These are phyloP conservation scores for Escallonia rubra DNA, from an alignment of 129 eudicot species.

Conservation along the genomic window DNA sequence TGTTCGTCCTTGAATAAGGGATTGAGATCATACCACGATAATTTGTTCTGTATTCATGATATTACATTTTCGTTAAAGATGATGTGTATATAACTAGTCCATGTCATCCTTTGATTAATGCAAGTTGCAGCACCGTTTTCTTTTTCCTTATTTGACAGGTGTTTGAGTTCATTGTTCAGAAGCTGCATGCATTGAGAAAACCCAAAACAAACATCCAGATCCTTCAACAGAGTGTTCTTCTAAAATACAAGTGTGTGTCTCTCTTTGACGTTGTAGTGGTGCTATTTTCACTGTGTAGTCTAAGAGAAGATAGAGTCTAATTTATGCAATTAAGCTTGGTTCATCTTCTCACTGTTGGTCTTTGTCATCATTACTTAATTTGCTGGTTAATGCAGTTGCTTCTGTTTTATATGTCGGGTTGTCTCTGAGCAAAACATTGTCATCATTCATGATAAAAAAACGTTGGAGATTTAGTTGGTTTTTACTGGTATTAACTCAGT, in stretches of 20 bases:
- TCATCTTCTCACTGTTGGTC: neutral
- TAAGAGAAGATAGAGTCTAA: neutral
- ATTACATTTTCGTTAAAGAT: no score
- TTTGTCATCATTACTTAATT: neutral
- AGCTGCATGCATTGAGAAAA: slow-evolving; percentile 92
- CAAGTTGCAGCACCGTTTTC: no score
- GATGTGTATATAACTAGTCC: no score
- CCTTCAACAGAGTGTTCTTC: slow-evolving; percentile 92
- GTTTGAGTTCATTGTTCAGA: slow-evolving; percentile 89
- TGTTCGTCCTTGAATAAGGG: no score
- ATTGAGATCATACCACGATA: no score
- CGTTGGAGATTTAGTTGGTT: no score
- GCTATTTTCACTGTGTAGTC: neutral
- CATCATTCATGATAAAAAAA: no score
- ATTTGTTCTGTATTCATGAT: no score
- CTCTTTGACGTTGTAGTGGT: neutral
- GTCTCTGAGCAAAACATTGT: no score
- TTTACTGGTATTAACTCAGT: no score
- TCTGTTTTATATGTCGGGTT: neutral
- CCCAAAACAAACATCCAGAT: slow-evolving; percentile 98
- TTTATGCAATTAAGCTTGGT: neutral
- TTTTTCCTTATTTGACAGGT: slow-evolving; percentile 30
- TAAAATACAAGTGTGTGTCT: slow-evolving; percentile 86
- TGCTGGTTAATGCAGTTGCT: neutral
- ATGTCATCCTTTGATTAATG: no score